Percentiles rank a stretch among this genome's conserved stretches.
phyloP scores from a whole-genome alignment of 2,329 filamentous ascomycete species.

The Alternaria triticina region DNA sequence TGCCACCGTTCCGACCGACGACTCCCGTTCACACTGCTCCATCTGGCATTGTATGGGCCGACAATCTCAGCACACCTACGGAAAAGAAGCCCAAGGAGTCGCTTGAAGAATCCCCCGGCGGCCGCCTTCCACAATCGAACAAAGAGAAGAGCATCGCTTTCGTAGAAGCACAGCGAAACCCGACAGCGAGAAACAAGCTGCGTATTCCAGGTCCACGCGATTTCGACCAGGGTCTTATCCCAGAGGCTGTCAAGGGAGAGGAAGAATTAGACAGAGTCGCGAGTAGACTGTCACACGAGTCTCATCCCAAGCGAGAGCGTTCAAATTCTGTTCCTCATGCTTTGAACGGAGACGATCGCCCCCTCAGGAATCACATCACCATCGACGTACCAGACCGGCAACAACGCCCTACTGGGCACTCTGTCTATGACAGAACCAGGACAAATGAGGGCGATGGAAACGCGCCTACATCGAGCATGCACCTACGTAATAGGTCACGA shows the following conservation, averaged over 20 bases:
- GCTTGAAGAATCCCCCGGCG: slow-evolving; percentile 54
- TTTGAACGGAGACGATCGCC: slow-evolving; percentile 49
- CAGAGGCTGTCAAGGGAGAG: slow-evolving; percentile 62
- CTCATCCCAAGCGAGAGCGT: slow-evolving; percentile 22
- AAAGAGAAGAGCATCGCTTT: slow-evolving; percentile 88
- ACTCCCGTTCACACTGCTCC: slow-evolving; percentile 18
- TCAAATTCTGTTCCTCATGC: slow-evolving; percentile 39
- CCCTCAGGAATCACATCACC: slow-evolving; percentile 64
- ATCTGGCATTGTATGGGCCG: slow-evolving; percentile 32
- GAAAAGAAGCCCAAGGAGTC: slow-evolving; percentile 53
- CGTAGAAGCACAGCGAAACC: slow-evolving; percentile 79
- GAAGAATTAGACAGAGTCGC: slow-evolving; percentile 33
- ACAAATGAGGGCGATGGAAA: slow-evolving; percentile 16
- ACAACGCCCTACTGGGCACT: slow-evolving; percentile 39
- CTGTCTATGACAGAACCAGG: slow-evolving; percentile 31
- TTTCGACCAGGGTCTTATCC: slow-evolving; percentile 80
- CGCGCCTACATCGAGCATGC: slow-evolving; percentile 23
- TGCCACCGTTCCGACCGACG: slow-evolving; percentile 21
- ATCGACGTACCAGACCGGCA: slow-evolving; percentile 66
- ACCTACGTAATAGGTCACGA: slow-evolving; percentile 37
- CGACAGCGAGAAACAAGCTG: slow-evolving; percentile 73
- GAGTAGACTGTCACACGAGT: slow-evolving; percentile 33
- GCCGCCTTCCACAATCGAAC: slow-evolving; percentile 59
- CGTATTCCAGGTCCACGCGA: slow-evolving; percentile 92
- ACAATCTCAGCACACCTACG: slow-evolving; percentile 59